Evolutionary conservation across 1,284 basidiomycete species (phyloP), one percentile per base, ranked within the genome.

Genomic region (Gomphus bonarii): DNA sequence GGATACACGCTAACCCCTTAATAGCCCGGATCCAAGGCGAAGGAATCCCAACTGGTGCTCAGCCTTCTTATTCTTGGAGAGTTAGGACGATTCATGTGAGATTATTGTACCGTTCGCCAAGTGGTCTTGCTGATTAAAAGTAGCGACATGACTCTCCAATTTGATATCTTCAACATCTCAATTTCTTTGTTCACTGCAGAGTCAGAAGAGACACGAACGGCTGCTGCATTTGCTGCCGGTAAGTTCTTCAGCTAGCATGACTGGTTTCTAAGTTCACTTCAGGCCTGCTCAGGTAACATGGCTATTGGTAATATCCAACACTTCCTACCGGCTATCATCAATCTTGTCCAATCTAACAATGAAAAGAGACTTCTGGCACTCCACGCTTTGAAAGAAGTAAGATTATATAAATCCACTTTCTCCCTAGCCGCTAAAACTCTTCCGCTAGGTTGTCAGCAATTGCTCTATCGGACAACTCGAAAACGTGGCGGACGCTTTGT

Each of bases 211-310:
- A 77, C 93, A 22, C 79, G 91, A 49, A 82, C 87, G 48, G 89
- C 93, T 43, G 93, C 94, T 46, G 90, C 94, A 0, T 95, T 95
- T 65, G 91, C 94, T 48, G 89, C 91, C 42, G 92, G 91, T 85
- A 63, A 63, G 77, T 65, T 55, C 22, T 30, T 8, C 49, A 30
- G 20, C 30, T 50, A 18, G 28, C 33, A 35, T 20, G 30, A 30
- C 12, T 20, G 9, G 36, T 9, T 3, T 56, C 35, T 30, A 30
- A 43, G 56, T 46, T 55, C 48, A 60, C 7, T 2, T 30, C 28
- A 33, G 16, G 28, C 38, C 6, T 56, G 35, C 3, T 36, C 22
- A 85, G 93, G 94, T 38, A 98, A 97, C 68, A 91, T 99, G 61
- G 88, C 95, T 6, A 92, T 97, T 35, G 95, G 95, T 2, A 92